Evolutionary conservation across 2,329 filamentous ascomycete species (phyloP), one percentile per base, ranked within the genome.

Genomic region (Truncatella angustata): DNA sequence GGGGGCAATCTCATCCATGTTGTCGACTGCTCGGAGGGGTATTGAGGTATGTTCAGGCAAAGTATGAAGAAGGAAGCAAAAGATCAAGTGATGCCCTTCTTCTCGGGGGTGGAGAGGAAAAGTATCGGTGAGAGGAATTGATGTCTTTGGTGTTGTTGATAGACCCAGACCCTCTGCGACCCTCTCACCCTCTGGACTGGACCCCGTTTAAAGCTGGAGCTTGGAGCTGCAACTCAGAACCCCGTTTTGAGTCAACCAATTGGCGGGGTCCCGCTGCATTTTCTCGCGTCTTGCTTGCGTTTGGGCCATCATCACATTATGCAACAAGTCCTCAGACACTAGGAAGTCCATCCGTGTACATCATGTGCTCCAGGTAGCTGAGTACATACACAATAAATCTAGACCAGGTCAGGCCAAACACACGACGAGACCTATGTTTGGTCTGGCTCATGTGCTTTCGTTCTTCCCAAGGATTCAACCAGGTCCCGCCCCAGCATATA

Each of bases 1-100:
- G 70, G 91, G 90, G 63, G 92, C 91, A 70, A 99, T 96, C 76
- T 97, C 94, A 71, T 97, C 94, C 94, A 97, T 97, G 76, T 58
- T 82, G 74, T 49, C 35, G 34, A 49, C 18, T 36, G 20, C 24
- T 30, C 30, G 30, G 24, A 28, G 20, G 35, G 30, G 34, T 37
- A 26, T 37, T 18, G 18, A 32, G 23, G 18, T 40, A 21, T 39
- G 10, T 58, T 52, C 54, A 20, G 11, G 24, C 18, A 18, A 40
- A 21, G 18, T 40, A 49, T 49, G 58, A 35, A 56, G 36, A 47
- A 57, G 54, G 50, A 49, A 46, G 39, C 32, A 39, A 44, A 46
- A 55, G 26, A 46, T 11, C 40, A 44, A 44, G 40, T 14, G 23
- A 26, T n/a, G 28, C 28, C 21, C 40, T 44, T 44, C 40, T 42